Conservation (phyloP, 768 basidiomycete species). For the Tricholoma bakamatsutake region DNA sequence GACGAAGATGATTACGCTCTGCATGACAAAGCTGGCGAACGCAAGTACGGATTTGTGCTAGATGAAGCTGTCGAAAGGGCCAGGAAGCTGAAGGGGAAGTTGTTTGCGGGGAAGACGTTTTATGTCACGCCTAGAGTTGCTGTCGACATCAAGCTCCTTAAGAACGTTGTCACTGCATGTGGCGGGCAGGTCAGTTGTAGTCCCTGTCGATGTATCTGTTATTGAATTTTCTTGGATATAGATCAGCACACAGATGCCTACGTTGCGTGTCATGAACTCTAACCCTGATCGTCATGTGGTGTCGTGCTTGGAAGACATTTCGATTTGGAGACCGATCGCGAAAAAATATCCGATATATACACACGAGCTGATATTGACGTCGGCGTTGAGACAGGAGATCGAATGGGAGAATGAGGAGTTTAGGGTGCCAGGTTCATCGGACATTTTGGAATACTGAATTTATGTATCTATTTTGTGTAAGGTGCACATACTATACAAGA, state of each 20-base stretch:
- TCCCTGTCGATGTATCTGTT: not conserved
- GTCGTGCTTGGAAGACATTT: conserved; percentile 57
- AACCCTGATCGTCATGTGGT: conserved; percentile 54
- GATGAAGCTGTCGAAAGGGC: conserved; percentile 55
- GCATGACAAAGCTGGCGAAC: conserved; percentile 56
- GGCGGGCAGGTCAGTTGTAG: conserved; percentile 59
- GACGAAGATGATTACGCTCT: conserved; percentile 61
- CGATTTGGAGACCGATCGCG: conserved; percentile 61
- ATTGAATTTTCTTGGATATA: conserved; percentile 14
- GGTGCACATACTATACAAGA: not conserved
- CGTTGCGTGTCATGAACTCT: conserved; percentile 46
- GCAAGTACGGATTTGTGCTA: conserved; percentile 62
- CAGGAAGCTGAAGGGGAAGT: conserved; percentile 40
- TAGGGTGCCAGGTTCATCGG: conserved; percentile 17
- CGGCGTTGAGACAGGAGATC: conserved; percentile 59
- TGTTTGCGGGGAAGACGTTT: conserved; percentile 64
- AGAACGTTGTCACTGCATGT: conserved; percentile 60
- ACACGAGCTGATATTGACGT: conserved; percentile 60
- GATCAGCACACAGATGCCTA: conserved; percentile 46
- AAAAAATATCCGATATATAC: conserved; percentile 53
- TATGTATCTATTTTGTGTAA: not conserved
- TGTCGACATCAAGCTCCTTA: conserved; percentile 54
- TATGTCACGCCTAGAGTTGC: conserved; percentile 67
- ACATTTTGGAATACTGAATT: not conserved
- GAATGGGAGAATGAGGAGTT: conserved; percentile 50